A percentile compares a stretch with the other conserved stretches of the same genome.
phyloP scores from a whole-genome alignment of 345 rosid species.

The Aegle marmelos region DNA sequence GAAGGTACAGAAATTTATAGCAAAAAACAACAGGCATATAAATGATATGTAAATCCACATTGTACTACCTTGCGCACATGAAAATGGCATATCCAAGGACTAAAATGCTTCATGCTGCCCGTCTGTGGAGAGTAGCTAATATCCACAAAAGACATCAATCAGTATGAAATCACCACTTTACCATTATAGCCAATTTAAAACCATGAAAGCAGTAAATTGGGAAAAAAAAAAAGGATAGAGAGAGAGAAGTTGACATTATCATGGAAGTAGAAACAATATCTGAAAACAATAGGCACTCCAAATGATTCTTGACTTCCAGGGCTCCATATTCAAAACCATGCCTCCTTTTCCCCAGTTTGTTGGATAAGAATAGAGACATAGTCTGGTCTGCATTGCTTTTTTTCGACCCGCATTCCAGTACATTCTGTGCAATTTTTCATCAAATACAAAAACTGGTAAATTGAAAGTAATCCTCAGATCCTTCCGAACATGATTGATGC shows the following conservation, averaged over 20 bases:
- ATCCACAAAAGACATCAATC: constrained; percentile 27
- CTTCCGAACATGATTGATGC: neutral
- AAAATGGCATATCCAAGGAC: constrained; percentile 92
- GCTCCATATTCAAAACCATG: constrained; percentile 92
- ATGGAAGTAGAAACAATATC: constrained; percentile 65
- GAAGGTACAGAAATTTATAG: constrained; percentile 17
- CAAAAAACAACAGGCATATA: constrained; percentile 8
- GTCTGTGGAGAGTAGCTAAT: constrained; percentile 56
- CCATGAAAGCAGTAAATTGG: neutral
- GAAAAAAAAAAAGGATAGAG: neutral
- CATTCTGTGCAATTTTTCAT: constrained; percentile 53
- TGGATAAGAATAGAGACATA: constrained; percentile 67
- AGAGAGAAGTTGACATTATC: constrained; percentile 58
- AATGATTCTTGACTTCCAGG: constrained; percentile 65
- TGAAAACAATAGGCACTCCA: constrained; percentile 67
- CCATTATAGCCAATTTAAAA: neutral
- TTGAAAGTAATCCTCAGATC: neutral
- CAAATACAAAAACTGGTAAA: constrained; percentile 16
- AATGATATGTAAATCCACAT: neutral
- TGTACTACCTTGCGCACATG: constrained; percentile 64
- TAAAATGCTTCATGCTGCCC: constrained; percentile 23
- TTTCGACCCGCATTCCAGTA: constrained; percentile 80
- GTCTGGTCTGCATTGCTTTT: constrained; percentile 54
- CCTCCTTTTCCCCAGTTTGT: constrained; percentile 60
- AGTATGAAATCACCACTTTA: constrained; percentile 8